Evolutionary conservation across 1,139 yeast species (phyloP).

Genomic region (Tardiomyces depauwii): DNA sequence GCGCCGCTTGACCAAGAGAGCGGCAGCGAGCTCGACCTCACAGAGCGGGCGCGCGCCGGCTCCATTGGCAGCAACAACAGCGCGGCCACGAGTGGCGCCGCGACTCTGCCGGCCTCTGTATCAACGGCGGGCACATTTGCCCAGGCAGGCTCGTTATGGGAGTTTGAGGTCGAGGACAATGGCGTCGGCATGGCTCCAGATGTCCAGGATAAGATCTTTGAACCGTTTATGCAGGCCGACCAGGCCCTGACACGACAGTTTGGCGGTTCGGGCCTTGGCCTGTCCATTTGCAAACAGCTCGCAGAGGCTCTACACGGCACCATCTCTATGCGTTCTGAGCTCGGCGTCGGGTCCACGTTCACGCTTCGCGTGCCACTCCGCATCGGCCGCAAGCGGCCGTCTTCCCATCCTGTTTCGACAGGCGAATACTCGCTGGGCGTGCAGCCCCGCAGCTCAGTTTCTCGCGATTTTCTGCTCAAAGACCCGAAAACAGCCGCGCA

Average conservation of each 20-base stretch:
- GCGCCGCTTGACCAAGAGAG: background rate
- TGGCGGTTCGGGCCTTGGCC: constrained; percentile 94
- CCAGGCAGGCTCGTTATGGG: background rate
- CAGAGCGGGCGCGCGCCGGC: background rate
- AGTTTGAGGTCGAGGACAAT: constrained; percentile 71
- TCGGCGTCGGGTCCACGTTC: constrained; percentile 73
- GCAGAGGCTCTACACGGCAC: constrained; percentile 69
- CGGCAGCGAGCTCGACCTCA: background rate
- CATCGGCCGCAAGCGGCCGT: background rate
- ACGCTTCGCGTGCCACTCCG: constrained; percentile 55
- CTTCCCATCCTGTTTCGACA: background rate
- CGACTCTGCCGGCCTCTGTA: background rate
- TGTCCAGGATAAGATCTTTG: constrained; percentile 75
- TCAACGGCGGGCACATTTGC: background rate
- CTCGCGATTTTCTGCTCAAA: no score
- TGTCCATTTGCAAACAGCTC: constrained; percentile 84
- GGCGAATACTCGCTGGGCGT: background rate
- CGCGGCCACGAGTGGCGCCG: background rate
- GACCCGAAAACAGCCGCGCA: no score
- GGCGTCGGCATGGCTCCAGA: constrained; percentile 88
- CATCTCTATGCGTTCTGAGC: constrained; percentile 52
- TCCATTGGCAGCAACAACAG: background rate
- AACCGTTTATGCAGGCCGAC: constrained; percentile 95
- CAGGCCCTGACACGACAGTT: constrained; percentile 84
- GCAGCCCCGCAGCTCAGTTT: no score